phyloP scores from a whole-genome alignment of 208 protist species.

The Wallacemonas sp. region DNA sequence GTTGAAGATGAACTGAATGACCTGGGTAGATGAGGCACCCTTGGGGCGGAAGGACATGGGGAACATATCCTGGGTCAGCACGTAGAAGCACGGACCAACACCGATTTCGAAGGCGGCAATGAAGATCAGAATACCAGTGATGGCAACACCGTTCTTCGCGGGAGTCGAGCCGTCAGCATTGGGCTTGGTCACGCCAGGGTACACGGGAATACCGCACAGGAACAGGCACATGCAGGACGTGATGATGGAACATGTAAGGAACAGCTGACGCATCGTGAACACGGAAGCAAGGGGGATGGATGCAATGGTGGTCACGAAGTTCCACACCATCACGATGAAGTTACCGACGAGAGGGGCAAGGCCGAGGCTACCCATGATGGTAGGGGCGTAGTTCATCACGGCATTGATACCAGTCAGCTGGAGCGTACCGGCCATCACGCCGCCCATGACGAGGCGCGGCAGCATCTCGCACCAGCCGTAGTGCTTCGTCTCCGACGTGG shows the following conservation, averaged over 20 bases:
- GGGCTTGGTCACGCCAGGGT: conserved; percentile 54
- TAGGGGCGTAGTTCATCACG: conserved; percentile 87
- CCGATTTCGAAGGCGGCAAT: conserved; percentile 76
- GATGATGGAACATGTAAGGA: conserved; percentile 56
- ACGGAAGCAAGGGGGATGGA: conserved; percentile 65
- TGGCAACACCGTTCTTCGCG: conserved; percentile 68
- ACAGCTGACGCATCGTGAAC: conserved; percentile 79
- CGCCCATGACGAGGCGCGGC: conserved; percentile 44
- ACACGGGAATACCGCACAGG: conserved; percentile 80
- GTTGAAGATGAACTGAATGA: conserved; percentile 85
- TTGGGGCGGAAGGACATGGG: conserved; percentile 73
- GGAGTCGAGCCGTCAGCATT: too few species aligned
- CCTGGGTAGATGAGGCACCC: conserved; percentile 64
- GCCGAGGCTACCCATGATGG: conserved; percentile 68
- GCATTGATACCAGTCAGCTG: conserved; percentile 89
- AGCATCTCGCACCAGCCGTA: conserved; percentile 53
- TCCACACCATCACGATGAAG: conserved; percentile 85
- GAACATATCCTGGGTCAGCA: conserved; percentile 85
- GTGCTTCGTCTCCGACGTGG: conserved; percentile 55
- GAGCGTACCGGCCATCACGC: conserved; percentile 54
- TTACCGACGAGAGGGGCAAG: conserved; percentile 72
- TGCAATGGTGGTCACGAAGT: conserved; percentile 81
- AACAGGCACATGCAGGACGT: conserved; percentile 72
- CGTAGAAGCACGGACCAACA: conserved; percentile 79
- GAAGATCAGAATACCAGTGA: conserved; percentile 80